Percentiles rank a stretch among this genome's conserved stretches.
These are phyloP conservation scores for Setaria viridis DNA, from an alignment of 202 grass and related monocot genomes.

Conservation along the genomic window DNA sequence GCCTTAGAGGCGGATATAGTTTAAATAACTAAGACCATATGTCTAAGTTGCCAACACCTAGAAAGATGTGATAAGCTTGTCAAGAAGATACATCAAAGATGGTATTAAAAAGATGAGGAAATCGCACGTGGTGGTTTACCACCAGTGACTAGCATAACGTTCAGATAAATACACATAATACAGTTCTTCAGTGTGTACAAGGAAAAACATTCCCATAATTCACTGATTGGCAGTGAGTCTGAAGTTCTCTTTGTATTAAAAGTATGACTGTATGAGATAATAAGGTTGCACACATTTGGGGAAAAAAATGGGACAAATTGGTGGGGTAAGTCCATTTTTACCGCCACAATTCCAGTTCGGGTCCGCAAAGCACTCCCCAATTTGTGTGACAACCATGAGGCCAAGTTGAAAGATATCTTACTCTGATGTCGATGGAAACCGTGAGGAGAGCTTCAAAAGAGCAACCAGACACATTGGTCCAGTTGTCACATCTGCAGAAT, in stretches of 20 bases:
- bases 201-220: neutral
- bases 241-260: neutral
- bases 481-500: constrained; percentile 81
- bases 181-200: neutral
- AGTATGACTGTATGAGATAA: neutral
- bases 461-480: constrained; percentile 92
- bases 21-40: neutral
- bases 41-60: neutral
- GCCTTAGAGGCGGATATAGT: neutral
- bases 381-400: neutral
- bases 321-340: neutral
- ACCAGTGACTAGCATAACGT: constrained; percentile 11
- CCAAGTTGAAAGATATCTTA: constrained; percentile 58
- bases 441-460: constrained; percentile 92
- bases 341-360: neutral
- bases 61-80: constrained; percentile 16
- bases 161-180: constrained; percentile 19
- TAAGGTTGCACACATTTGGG: neutral
- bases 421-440: constrained; percentile 84
- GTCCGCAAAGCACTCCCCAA: neutral
- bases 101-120: constrained; percentile 19
- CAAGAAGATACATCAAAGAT: constrained; percentile 18
- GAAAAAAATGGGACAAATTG: neutral
- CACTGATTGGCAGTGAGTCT: neutral
- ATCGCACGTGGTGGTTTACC: neutral